Conservation (phyloP, 2,329 filamentous ascomycete genomes). For the Fusarium nisikadoi region DNA sequence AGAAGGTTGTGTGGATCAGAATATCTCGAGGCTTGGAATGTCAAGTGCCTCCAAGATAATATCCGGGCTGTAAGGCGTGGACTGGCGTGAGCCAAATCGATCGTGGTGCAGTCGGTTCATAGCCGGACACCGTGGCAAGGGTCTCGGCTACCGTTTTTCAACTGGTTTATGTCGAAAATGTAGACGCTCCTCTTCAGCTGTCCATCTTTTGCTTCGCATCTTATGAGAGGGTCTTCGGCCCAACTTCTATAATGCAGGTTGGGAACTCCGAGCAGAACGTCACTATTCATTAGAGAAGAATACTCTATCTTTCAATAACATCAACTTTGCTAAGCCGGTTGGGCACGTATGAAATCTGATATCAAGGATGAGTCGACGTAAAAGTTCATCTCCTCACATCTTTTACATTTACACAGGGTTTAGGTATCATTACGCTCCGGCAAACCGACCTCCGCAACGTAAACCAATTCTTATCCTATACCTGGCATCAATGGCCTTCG, state of each 20-base stretch:
- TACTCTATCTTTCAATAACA: background rate
- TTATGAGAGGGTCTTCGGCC: rapidly evolving
- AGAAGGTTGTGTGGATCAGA: background rate
- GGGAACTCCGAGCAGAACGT: background rate
- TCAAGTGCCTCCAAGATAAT: no score
- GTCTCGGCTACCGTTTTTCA: background rate
- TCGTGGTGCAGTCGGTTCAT: background rate
- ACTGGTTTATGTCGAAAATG: background rate
- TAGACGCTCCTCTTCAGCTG: background rate
- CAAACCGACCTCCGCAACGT: no score
- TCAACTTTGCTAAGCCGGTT: background rate
- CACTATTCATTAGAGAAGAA: background rate
- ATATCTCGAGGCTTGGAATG: background rate
- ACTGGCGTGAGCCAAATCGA: background rate
- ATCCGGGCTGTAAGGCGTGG: background rate
- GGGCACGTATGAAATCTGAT: background rate
- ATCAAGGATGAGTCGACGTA: background rate
- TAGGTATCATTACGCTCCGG: no score
- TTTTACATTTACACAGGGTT: no score
- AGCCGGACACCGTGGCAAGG: background rate
- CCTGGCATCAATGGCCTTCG: no score
- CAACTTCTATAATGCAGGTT: background rate
- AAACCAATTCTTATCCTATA: no score
- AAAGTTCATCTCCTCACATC: rapidly evolving
- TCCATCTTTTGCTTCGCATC: background rate